Base-by-base conservation (phyloP, 2,329 filamentous ascomycete genomes). In the Botrytis sinoallii region DNA sequence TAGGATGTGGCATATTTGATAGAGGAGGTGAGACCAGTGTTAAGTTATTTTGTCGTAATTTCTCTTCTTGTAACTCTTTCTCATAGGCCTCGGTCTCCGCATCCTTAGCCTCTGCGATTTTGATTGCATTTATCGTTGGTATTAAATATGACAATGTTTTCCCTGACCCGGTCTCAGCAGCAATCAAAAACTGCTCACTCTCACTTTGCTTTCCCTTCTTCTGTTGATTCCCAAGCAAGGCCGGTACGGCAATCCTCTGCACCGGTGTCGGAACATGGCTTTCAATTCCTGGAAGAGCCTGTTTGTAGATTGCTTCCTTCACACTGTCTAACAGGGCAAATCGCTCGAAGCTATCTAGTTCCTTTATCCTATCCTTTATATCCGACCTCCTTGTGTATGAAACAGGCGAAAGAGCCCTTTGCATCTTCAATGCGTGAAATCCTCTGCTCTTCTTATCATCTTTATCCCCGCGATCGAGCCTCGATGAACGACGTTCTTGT, bases 101-200 rank as follows among this genome's bases (percentile, higher is more conserved):
- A 76, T 94, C 91, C 20, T 84, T 82, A 0, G 86, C 85, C 80
- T 95, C 93, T 9, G 89, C 90, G 48, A 89, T 85, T 84, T 99
- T 99, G 79, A 99, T 83, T 14, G 93, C 92, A 83, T 99, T 90
- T 70, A 99, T 86, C 25, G 91, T 88, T 0, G 96, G 97, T 8
- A 98, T 83, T 8, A 98, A 85, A 81, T 99, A 99, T 14, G 96
- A 94, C 75, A 99, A 85, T 1, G 96, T 99, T 85, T 99, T 99
- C 75, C 96, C 96, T 0, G 96, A 98, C 20, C 96, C 96, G 0
- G 96, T 99, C 85, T 99, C 96, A 18, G 96, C 96, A 6, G 96
- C 96, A 68, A 99, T 86, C 20, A 99, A 86, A 80, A 93, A 98
- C 83, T 85, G 88, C 74, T 84, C 83, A 75, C 77, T 77, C 74